Base-by-base conservation (phyloP, 2,329 filamentous ascomycete genomes). In the Ambrosiella beaveri region DNA sequence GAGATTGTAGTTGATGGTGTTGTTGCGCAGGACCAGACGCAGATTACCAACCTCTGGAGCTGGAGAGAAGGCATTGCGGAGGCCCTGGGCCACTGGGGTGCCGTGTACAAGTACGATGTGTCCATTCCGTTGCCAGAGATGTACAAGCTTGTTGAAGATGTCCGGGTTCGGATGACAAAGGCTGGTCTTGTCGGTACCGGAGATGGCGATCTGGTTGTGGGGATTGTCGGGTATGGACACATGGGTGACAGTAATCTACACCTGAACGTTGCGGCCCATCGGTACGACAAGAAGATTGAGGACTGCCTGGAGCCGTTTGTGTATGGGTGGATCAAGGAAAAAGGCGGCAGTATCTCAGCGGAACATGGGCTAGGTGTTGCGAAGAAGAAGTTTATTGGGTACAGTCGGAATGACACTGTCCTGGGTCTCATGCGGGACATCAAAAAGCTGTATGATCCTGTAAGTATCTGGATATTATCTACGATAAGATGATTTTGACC, bases 191-290 rank as follows among this genome's bases (percentile, higher is more conserved):
- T 95, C 45, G 86, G 88, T 57, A 83, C 88, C 50, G 81, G 83
- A 5, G 81, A 86, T 58, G 40, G 59, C 17, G 57, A 59, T 15
- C 44, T 60, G 11, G 90, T 94, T 5, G 79, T 94, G 1, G 86
- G 85, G 59, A 90, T 96, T n/a, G 81, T 96, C 17, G 93, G 93
- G 17, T 98, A 96, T 67, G 93, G 93, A 39, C 93, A 98, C 70
- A 97, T 98, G 90, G 94, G 93, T 44, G 93, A 98, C 71, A 82
- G 86, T 2, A 98, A 98, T 71, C 72, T 98, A 63, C 94, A 98
- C 71, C 76, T 98, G 63, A 98, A 98, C 70, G 80, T 98, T 39
- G 79, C 86, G 1, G 85, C 88, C 15, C 75, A 90, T 61, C 74
- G 84, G 61, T 97, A 93, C 70, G 88, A 93, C 70, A 86, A 90